phyloP scores from a whole-genome alignment of 1,284 basidiomycete genomes.

The Leccinum variabile region DNA sequence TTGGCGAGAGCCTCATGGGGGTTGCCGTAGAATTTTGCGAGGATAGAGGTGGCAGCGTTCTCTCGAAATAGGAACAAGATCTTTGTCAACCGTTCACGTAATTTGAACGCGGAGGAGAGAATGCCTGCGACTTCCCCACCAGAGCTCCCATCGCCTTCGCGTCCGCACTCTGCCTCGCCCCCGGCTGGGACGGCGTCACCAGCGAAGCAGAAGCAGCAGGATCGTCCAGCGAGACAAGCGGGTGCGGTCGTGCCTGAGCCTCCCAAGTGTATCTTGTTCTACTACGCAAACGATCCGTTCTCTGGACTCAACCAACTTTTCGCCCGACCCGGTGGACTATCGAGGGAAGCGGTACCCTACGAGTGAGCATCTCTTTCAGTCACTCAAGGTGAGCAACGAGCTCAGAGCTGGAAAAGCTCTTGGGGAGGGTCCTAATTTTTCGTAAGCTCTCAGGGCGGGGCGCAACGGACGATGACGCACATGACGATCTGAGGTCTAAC shows the following conservation, averaged over 20 bases:
- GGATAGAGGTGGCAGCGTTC: constrained; percentile 34
- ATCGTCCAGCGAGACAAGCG: background rate
- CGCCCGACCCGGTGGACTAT: constrained; percentile 38
- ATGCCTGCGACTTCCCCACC: constrained; percentile 23
- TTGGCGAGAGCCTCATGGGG: constrained; percentile 36
- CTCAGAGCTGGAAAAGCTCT: background rate
- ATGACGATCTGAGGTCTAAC: constrained; percentile 13
- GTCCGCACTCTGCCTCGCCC: constrained; percentile 25
- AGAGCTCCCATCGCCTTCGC: constrained; percentile 12
- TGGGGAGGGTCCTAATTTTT: background rate
- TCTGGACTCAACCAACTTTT: constrained; percentile 45
- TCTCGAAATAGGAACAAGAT: constrained; percentile 38
- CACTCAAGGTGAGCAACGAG: constrained; percentile 38
- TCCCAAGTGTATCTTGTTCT: constrained; percentile 33
- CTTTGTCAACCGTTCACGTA: constrained; percentile 38
- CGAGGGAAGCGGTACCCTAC: constrained; percentile 39
- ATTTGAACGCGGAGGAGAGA: constrained; percentile 36
- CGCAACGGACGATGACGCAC: constrained; percentile 15
- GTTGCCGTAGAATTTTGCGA: constrained; percentile 34
- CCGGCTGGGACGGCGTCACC: background rate
- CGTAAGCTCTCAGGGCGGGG: background rate
- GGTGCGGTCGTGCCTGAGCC: background rate
- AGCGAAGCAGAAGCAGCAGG: constrained; percentile 9
- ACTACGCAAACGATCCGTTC: constrained; percentile 35
- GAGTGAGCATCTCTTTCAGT: constrained; percentile 43